These are phyloP conservation scores for Arabis hirsuta DNA, from an alignment of 345 rosid species.

Conservation along the genomic window DNA sequence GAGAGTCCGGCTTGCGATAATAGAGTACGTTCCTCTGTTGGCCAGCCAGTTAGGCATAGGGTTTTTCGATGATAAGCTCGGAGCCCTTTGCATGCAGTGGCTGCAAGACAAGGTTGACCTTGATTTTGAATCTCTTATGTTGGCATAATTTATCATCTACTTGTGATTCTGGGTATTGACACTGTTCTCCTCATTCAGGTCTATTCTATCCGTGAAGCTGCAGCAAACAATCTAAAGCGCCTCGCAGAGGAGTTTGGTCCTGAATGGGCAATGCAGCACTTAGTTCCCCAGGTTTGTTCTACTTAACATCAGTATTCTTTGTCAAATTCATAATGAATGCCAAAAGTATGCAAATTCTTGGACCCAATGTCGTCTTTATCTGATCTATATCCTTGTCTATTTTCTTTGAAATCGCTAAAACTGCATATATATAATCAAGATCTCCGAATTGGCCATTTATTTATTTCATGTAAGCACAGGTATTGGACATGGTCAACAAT, in stretches of 20 bases:
- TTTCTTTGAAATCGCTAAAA: background rate
- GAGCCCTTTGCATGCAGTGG: slow-evolving; percentile 98
- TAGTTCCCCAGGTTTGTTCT: slow-evolving; percentile 74
- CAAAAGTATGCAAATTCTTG: background rate
- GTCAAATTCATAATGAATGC: background rate
- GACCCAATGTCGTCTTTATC: background rate
- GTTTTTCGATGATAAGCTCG: slow-evolving; percentile 91
- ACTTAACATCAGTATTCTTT: background rate
- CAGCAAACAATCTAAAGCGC: slow-evolving; percentile 82
- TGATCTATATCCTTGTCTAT: background rate
- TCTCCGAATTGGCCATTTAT: background rate
- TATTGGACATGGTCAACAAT: slow-evolving; percentile 76
- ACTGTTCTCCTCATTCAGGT: slow-evolving; percentile 49
- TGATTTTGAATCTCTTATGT: background rate
- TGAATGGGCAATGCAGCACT: slow-evolving; percentile 89
- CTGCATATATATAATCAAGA: background rate
- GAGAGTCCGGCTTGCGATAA: slow-evolving; percentile 98
- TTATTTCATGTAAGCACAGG: slow-evolving; percentile 54
- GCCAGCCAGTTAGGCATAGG: slow-evolving; percentile 97
- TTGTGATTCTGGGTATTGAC: slow-evolving; percentile 28
- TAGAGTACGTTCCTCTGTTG: slow-evolving; percentile 92
- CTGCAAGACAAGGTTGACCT: slow-evolving; percentile 81
- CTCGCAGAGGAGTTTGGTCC: slow-evolving; percentile 92
- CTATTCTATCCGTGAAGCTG: slow-evolving; percentile 85
- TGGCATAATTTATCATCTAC: background rate